Evolutionary conservation across 202 grass and related monocot genomes (phyloP).

Genomic region (Miscanthus sacchariflorus): DNA sequence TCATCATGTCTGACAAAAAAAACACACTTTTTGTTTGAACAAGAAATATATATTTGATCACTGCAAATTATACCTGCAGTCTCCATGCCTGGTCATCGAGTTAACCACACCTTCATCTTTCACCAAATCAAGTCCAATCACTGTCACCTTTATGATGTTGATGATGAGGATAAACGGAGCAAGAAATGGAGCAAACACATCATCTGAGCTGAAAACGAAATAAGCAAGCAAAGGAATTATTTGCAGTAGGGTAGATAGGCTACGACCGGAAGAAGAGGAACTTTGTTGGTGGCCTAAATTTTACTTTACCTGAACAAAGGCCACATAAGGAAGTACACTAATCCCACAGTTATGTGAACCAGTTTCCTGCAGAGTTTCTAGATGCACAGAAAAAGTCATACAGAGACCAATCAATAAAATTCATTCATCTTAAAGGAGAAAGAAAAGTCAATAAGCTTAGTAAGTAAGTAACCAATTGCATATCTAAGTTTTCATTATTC

Average conservation of each 20-base stretch:
- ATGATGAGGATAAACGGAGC: slow-evolving; percentile 60
- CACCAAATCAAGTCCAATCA: slow-evolving; percentile 72
- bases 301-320: slow-evolving; percentile 79
- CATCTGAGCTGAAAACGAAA: slow-evolving; percentile 58
- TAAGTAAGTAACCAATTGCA: not conserved
- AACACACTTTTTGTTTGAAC: too few relatives aligned
- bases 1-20: too few relatives aligned
- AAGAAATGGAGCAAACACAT: slow-evolving; percentile 69
- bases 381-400: not conserved
- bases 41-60: not conserved
- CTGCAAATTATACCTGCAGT: slow-evolving; percentile 43
- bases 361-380: slow-evolving; percentile 87
- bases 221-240: not conserved
- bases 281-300: not conserved
- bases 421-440: not conserved
- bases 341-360: slow-evolving; percentile 79
- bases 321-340: slow-evolving; percentile 78
- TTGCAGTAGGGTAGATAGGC: not conserved
- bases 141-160: slow-evolving; percentile 73
- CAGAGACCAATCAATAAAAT: not conserved
- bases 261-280: not conserved
- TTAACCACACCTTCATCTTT: slow-evolving; percentile 87
- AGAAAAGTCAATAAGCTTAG: not conserved
- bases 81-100: slow-evolving; percentile 74
- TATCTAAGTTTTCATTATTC: too few relatives aligned